Conservation (phyloP, 108 stramenopile genomes). For the Aurantiochytrium sp. region DNA sequence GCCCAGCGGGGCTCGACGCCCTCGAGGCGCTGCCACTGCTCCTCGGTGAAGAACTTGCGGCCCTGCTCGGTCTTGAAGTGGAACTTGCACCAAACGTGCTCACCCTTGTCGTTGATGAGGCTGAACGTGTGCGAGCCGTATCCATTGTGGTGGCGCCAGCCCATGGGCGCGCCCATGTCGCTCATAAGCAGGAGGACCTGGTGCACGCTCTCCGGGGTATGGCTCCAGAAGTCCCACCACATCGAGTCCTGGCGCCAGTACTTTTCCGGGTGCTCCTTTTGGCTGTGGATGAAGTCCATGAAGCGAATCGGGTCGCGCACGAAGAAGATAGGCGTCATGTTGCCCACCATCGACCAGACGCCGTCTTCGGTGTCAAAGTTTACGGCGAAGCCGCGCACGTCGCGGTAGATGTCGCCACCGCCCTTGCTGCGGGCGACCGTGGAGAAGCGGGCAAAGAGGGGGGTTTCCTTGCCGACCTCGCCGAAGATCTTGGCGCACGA, state of each 20-base stretch:
- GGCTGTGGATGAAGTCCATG: conserved; percentile 64
- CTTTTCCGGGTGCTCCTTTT: conserved; percentile 60
- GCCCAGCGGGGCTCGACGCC: conserved; percentile 56
- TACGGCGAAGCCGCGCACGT: conserved; percentile 59
- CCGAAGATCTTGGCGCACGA: conserved; percentile 56
- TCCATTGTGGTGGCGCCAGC: conserved; percentile 58
- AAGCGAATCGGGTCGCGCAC: conserved; percentile 61
- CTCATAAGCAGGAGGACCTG: conserved; percentile 55
- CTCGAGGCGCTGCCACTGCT: conserved; percentile 29
- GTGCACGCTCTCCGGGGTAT: conserved; percentile 58
- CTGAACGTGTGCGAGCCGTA: conserved; percentile 66
- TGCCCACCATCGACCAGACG: conserved; percentile 63
- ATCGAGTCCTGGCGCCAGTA: conserved; percentile 54
- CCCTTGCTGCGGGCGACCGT: conserved; percentile 60
- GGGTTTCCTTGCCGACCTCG: conserved; percentile 46
- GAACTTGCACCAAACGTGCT: conserved; percentile 59
- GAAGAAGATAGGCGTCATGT: conserved; percentile 69
- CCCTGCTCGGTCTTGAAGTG: conserved; percentile 70
- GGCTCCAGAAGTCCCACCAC: conserved; percentile 65
- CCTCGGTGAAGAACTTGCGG: conserved; percentile 48
- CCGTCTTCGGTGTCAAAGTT: conserved; percentile 66
- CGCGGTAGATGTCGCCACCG: conserved; percentile 57
- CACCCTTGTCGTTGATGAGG: conserved; percentile 49
- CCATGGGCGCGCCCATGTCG: conserved; percentile 55
- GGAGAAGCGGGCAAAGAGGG: conserved; percentile 56